A percentile compares a stretch with the other conserved stretches of the same genome.
These are phyloP conservation scores for Pulveroboletus ravenelii DNA, from an alignment of 768 basidiomycete genomes.

Conservation along the genomic window DNA sequence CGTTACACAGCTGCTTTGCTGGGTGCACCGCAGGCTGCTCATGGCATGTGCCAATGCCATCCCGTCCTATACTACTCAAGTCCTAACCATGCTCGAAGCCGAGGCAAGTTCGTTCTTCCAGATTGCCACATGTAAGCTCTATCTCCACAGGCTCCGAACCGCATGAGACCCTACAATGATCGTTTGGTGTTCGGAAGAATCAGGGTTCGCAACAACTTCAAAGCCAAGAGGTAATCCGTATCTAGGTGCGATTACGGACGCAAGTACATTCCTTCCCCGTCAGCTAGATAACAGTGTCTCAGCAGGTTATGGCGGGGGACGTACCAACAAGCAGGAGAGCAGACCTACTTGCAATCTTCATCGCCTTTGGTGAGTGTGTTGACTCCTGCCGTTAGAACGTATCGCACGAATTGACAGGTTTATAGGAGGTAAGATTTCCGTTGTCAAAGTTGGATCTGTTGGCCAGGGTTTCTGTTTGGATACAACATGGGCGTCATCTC, in stretches of 20 bases:
- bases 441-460: background rate
- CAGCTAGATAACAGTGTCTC: background rate
- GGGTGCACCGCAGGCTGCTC: too few species aligned
- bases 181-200: conserved; percentile 13
- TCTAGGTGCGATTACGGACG: conserved; percentile 1
- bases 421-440: conserved; percentile 19
- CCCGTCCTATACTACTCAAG: background rate
- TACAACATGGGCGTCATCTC: conserved; percentile 79
- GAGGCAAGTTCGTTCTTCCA: background rate
- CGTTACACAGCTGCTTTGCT: too few species aligned
- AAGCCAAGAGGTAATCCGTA: conserved; percentile 1
- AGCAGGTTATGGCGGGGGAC: conserved; percentile 32
- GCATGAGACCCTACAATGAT: conserved; percentile 3
- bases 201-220: too few species aligned
- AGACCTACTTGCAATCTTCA: conserved; percentile 61
- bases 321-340: conserved; percentile 61
- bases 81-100: background rate
- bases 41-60: too few species aligned
- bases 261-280: background rate
- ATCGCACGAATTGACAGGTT: background rate
- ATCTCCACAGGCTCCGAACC: conserved; percentile 7
- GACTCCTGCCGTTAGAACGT: background rate
- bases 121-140: background rate
- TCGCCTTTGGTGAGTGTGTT: conserved; percentile 58
- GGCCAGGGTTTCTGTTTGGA: conserved; percentile 57